phyloP scores from a whole-genome alignment of 2,329 filamentous ascomycete species.

The Colletotrichum sp. region DNA sequence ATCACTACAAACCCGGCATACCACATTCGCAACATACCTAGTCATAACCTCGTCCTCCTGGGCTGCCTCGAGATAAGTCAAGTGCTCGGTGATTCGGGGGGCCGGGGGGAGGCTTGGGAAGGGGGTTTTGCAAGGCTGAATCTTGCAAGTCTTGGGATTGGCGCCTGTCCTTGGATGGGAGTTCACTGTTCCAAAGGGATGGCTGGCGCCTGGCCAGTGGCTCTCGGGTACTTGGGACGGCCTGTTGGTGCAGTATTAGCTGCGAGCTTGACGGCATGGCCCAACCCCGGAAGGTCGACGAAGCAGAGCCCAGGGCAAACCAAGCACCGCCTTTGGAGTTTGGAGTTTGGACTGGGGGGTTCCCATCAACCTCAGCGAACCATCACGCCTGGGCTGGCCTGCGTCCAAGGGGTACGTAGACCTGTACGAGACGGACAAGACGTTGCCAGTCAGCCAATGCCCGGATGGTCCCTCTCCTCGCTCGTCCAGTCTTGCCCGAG shows the following conservation, averaged over 20 bases:
- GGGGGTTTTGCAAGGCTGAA: conserved; percentile 11
- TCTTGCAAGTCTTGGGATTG: conserved; percentile 4
- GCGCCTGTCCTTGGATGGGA: background rate
- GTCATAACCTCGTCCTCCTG: background rate
- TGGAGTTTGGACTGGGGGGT: background rate
- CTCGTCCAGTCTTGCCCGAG: background rate
- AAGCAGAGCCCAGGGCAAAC: background rate
- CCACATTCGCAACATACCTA: background rate
- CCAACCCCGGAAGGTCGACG: background rate
- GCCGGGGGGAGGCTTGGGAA: background rate
- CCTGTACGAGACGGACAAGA: background rate
- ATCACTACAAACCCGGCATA: background rate
- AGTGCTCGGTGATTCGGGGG: background rate
- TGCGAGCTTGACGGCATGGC: background rate
- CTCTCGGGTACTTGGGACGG: background rate
- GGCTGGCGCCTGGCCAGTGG: background rate
- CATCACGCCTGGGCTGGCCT: background rate
- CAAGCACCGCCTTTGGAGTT: background rate
- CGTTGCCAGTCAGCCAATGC: background rate
- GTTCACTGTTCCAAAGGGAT: conserved; percentile 11
- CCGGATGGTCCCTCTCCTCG: background rate
- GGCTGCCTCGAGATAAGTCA: background rate
- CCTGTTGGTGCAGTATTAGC: background rate
- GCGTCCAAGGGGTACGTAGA: background rate
- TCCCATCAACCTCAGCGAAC: background rate